Evolutionary conservation across 257 asterid genomes (phyloP), one percentile per base, ranked within the genome.

Genomic region (Mitragyna speciosa): DNA sequence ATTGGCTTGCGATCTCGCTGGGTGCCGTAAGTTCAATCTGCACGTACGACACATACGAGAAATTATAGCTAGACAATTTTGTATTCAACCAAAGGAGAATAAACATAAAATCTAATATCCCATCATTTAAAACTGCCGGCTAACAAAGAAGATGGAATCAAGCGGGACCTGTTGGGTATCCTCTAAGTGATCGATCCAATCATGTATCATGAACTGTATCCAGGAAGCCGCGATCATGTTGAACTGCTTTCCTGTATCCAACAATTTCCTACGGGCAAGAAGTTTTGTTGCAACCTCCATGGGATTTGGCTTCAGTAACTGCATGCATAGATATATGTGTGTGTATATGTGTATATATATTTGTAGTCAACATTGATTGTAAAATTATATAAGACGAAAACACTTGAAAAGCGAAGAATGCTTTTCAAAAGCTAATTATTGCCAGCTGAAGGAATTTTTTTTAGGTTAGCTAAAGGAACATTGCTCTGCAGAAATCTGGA

Each of bases 181-280:
- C 74, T 89, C 93, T 15, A 87, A 17, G 76, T 92, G 97, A 76
- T 92, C 95, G 5, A 88, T 67, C 97, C 97, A 92, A 76, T 92
- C 95, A 45, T 92, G 97, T 17, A 92, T 82, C 97, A 92, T 90
- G 70, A 92, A 92, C 48, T 92, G 97, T 20, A 92, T 79, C 97
- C 97, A 90, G 0, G 95, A 75, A 0, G 92, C 93, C 12, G 95
- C 97, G 17, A 92, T 88, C 86, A 92, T 47, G 83, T 92, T 92
- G 86, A 90, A 87, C 76, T 92, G 97, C 12, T 88, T 86, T 12
- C 90, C 93, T 0, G 95, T 89, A 68, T 92, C 95, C 4, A 79
- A 66, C 5, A 82, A 54, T 31, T 83, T 78, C 56, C 77, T 86
- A 5, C 95, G 86, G 47, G 88, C 92, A 58, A 92, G 75, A 10